Base-by-base conservation (phyloP, 345 rosid genomes). In the Syzygium aqueum region DNA sequence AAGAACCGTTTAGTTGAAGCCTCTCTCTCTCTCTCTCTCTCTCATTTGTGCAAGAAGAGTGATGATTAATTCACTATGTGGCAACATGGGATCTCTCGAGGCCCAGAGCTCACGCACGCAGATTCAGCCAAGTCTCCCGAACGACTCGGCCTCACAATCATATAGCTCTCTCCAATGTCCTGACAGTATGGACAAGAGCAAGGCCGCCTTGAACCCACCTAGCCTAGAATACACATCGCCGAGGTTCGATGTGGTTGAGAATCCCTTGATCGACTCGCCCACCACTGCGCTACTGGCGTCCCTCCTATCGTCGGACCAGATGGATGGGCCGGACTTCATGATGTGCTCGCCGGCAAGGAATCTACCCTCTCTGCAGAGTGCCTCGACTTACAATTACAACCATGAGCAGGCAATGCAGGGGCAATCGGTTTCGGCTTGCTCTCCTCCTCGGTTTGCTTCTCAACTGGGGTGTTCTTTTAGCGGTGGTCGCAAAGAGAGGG, bases 371-470 rank as follows among this genome's bases (percentile, higher is more conserved):
- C 11, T 33, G 27, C 37, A 15, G 85, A 28, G 57, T 19, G 27
- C 37, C 43, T 52, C 40, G 46, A 28, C 57, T 52, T 33, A 16
- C 52, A 88, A 86, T 49, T 86, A 82, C 84, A 88, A 56, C 84
- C 84, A 85, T 49, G 54, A 78, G 63, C 88, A 89, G 15, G 84
- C 91, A 73, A 93, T 89, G 93, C 92, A 91, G 56, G 93, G 91
- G 53, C 94, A 93, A 87, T 85, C 88, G 40, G 57, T 88, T 25
- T 77, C 92, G 8, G 92, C 93, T 11, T 87, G 90, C 30, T 92
- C 94, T 5, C 94, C 95, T 23, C 92, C 95, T 27, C 90, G 89
- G 4, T 91, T 89, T 78, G 54, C 90, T 14, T 67, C 92, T 30
- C 93, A 87, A 84, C 85, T 90, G 11, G 93, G 94, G 9, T 84